Percentiles rank a stretch among this genome's conserved stretches.
These are phyloP conservation scores for Rhodotorula sp. DNA, from an alignment of 1,284 basidiomycete genomes.

Conservation along the genomic window DNA sequence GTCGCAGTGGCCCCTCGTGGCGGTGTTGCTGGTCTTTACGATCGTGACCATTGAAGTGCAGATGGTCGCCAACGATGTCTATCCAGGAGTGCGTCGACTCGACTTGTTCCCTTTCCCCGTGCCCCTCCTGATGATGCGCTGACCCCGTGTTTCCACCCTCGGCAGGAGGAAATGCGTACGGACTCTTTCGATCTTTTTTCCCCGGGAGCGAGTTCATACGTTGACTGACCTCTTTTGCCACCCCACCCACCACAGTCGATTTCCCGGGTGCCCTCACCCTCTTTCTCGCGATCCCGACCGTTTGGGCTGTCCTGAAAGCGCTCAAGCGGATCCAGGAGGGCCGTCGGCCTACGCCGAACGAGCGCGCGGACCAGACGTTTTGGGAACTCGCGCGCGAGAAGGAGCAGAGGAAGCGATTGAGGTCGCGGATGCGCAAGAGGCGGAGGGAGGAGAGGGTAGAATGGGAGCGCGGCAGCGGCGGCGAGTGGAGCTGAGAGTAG, in stretches of 20 bases:
- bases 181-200: neutral
- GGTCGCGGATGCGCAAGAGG: neutral
- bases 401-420: neutral
- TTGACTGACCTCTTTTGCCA: neutral
- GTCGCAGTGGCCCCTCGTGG: slow-evolving; percentile 35
- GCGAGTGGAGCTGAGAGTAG: neutral
- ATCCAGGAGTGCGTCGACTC: slow-evolving; percentile 10
- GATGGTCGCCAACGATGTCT: slow-evolving; percentile 32
- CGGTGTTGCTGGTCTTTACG: slow-evolving; percentile 25
- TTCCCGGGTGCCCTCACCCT: slow-evolving; percentile 30
- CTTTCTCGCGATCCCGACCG: slow-evolving; percentile 41
- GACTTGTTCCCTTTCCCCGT: neutral
- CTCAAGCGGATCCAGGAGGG: slow-evolving; percentile 29
- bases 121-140: too few species aligned
- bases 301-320: slow-evolving; percentile 33
- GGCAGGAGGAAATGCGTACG: neutral
- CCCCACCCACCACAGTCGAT: neutral
- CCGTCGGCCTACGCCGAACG: slow-evolving; percentile 17
- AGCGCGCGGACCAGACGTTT: slow-evolving; percentile 27
- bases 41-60: slow-evolving; percentile 34
- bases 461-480: neutral
- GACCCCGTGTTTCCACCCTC: too few species aligned
- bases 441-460: neutral
- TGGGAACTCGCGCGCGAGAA: slow-evolving; percentile 13
- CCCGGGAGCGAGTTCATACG: neutral